Evolutionary conservation across 164 flowering plant genomes (phyloP).

Genomic region (Akebia trifoliata): DNA sequence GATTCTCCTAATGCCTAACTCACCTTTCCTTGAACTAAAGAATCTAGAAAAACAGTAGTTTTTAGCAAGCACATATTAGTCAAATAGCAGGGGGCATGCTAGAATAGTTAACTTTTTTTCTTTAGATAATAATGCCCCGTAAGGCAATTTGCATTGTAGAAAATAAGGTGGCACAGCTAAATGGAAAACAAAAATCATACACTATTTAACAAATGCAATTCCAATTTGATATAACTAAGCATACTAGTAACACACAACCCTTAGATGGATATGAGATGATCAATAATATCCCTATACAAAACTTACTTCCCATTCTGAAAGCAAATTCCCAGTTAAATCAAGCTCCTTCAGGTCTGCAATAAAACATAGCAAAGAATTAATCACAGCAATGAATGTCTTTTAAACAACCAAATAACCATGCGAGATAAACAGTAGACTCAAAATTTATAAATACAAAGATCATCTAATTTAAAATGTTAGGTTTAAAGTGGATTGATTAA

Average conservation of each 20-base stretch:
- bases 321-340: slow-evolving; percentile 89
- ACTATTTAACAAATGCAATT: background rate
- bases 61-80: too few relatives aligned
- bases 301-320: slow-evolving; percentile 79
- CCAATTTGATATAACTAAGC: background rate
- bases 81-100: too few relatives aligned
- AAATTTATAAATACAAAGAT: too few relatives aligned
- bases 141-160: background rate
- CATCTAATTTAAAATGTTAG: too few relatives aligned
- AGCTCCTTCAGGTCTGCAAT: slow-evolving; percentile 81
- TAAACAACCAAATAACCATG: too few relatives aligned
- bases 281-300: background rate
- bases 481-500: too few relatives aligned
- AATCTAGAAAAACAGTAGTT: too few relatives aligned
- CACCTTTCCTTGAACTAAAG: too few relatives aligned
- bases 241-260: background rate
- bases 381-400: too few relatives aligned
- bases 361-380: slow-evolving; percentile 9
- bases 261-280: background rate
- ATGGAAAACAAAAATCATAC: background rate
- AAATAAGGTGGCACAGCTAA: background rate
- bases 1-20: too few relatives aligned
- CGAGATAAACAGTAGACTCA: too few relatives aligned
- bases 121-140: background rate
- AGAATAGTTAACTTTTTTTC: too few relatives aligned